Evolutionary conservation across 208 protist species (phyloP).

Genomic region (Phytomonas sp.): DNA sequence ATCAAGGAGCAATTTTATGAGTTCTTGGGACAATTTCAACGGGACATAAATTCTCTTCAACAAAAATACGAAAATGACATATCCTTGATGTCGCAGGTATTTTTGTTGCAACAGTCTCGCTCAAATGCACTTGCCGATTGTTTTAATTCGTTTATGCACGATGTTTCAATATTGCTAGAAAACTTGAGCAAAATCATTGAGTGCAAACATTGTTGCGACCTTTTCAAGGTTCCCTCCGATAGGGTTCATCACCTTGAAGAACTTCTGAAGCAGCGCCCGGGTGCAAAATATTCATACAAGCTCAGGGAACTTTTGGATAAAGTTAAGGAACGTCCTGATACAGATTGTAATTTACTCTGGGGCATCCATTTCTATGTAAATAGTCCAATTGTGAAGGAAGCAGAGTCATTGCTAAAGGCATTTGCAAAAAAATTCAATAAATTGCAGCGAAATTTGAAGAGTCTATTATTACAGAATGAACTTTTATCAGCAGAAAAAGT

Average conservation of each 20-base stretch:
- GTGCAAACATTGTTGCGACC: not conserved
- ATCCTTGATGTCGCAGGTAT: slow-evolving; percentile 14
- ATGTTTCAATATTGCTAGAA: not conserved
- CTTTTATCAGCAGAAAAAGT: not conserved
- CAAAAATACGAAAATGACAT: slow-evolving; percentile 24
- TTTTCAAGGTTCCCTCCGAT: not conserved
- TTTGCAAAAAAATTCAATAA: not conserved
- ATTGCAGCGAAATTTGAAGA: not conserved
- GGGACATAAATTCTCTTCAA: slow-evolving; percentile 18
- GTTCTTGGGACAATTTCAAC: slow-evolving; percentile 18
- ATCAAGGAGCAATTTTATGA: slow-evolving; percentile 17
- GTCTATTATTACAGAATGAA: not conserved
- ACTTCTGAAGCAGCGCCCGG: not conserved
- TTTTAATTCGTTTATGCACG: slow-evolving; percentile 21
- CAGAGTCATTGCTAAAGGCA: not conserved
- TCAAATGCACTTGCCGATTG: slow-evolving; percentile 38
- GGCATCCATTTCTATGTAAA: not conserved
- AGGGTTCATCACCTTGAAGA: not conserved
- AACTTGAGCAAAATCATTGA: not conserved
- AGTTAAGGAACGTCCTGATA: not conserved
- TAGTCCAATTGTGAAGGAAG: not conserved
- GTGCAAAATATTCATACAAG: not conserved
- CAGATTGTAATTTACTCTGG: not conserved
- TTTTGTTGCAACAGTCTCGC: slow-evolving; percentile 22
- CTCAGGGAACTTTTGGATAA: not conserved